phyloP scores from a whole-genome alignment of 176 grass and related monocot genomes.

The Themeda triandra region DNA sequence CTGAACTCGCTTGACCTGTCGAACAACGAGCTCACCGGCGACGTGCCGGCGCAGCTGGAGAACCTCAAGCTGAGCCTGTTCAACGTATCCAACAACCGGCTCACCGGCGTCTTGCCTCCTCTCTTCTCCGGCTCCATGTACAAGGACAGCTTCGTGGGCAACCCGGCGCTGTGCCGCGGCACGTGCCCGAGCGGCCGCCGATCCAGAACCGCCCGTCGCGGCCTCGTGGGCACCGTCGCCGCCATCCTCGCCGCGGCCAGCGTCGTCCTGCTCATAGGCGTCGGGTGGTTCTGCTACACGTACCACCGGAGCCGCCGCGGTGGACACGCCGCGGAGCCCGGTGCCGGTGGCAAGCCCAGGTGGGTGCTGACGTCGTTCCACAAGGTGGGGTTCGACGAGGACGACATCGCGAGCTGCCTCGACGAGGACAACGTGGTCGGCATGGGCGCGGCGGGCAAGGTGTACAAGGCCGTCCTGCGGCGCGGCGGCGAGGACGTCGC shows the following conservation, averaged over 20 bases:
- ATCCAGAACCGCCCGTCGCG: background rate
- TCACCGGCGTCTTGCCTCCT: constrained; percentile 59
- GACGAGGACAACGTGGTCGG: constrained; percentile 62
- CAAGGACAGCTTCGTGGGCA: constrained; percentile 61
- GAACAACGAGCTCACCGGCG: constrained; percentile 51
- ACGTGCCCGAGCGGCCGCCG: background rate
- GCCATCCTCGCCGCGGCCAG: constrained; percentile 13
- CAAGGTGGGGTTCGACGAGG: constrained; percentile 48
- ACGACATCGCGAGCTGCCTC: constrained; percentile 50
- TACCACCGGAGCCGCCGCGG: background rate
- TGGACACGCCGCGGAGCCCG: background rate
- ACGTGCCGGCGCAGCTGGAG: constrained; percentile 56
- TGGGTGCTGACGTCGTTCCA: constrained; percentile 61
- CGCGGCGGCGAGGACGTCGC: constrained; percentile 12
- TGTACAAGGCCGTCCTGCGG: constrained; percentile 46
- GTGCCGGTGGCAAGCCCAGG: constrained; percentile 8
- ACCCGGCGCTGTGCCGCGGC: constrained; percentile 53
- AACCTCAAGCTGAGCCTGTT: constrained; percentile 67
- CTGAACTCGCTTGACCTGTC: constrained; percentile 87
- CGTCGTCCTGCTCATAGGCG: constrained; percentile 28
- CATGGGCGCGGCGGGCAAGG: constrained; percentile 56
- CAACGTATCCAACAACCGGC: constrained; percentile 71
- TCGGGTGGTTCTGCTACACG: constrained; percentile 36
- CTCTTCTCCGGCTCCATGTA: constrained; percentile 40
- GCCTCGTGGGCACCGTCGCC: background rate